Base-by-base conservation (phyloP, 2,329 filamentous ascomycete species). In the Aspergillus flavus region DNA sequence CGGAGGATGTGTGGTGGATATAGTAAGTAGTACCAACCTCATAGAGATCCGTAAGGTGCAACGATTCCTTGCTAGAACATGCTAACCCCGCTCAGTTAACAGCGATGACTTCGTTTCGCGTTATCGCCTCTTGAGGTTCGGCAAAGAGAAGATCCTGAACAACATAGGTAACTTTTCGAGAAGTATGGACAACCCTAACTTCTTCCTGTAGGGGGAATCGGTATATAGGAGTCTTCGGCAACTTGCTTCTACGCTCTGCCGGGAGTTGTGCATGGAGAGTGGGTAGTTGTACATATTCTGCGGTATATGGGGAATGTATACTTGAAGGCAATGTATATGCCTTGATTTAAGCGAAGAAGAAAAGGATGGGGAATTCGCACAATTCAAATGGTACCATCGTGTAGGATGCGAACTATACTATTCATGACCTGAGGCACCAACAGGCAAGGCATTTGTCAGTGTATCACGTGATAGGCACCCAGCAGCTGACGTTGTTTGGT, bases 1-100 rank as follows among this genome's bases (percentile, higher is more conserved):
- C 84, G 95, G 68, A 88, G 94, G 68, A 91, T 99, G 73, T 97
- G 94, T 76, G 95, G 95, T 64, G 94, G 87, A 11, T 98, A 98
- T 72, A 90, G 92, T 93, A 81, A 84, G 90, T 87, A 23, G 39
- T 19, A n/a, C 39, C 16, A 41, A n/a, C 16, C 39, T 19, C 34
- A 16, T 6, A 7, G 39, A 41, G 9, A n/a, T 43, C 21, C 16
- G 1, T 21, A 23, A 5, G 36, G 30, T 56, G 16, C 41, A 21
- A 28, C 11, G 3, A 12, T 21, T 16, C 19, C 48, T 26, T n/a
- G 21, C 19, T 26, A 28, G 36, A 32, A 14, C 30, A 50, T 60
- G 46, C 62, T 72, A 48, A 69, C 54, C 41, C 43, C 43, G 1
- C 56, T 56, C 56, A 93, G 91, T 93, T 68, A 91, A 90, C 69